Base-by-base conservation (phyloP, 2,329 filamentous ascomycete genomes). In the Ophiostoma ulmi region DNA sequence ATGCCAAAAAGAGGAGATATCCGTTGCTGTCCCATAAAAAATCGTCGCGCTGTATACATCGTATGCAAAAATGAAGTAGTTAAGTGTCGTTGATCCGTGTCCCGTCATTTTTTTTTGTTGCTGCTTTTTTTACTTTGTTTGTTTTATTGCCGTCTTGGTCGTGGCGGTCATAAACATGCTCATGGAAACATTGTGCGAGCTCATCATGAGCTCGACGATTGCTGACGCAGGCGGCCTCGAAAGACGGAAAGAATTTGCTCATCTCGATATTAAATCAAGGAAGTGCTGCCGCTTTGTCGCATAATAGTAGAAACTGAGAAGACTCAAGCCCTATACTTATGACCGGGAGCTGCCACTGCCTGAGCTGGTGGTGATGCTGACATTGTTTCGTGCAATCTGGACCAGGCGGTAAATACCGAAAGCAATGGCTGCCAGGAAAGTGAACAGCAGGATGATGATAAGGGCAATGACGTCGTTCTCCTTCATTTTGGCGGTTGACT, bases 391-490 rank as follows among this genome's bases (percentile, higher is more conserved):
- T 26, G 84, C 86, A 38, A 83, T 78, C 74, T 83, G 82, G 68
- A 90, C 87, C 10, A 90, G 80, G 72, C 84, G 82, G 80, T 87
- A 89, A 78, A 90, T 90, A 73, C 86, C 88, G 75, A 89, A 89
- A 8, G 85, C 84, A 70, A 90, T 86, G 72, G 81, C 80, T 70
- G 86, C 86, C 67, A 90, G 83, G 67, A 90, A 80, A 76, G 87
- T 78, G 80, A 90, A 90, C 75, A 90, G 83, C 70, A 90, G 78
- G 78, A 90, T 89, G 79, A 90, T 85, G 77, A 90, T 90, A 78
- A 90, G 83, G 75, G 88, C 88, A 78, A 90, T 90, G 76, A 86
- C 85, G 79, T 90, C 84, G 84, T 90, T 90, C 81, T 85, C 80
- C 78, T 90, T 86, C 84, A 86, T 88, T 75, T 74, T 81, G 6